Evolutionary conservation across 1,284 basidiomycete genomes (phyloP), one percentile per base, ranked within the genome.

Genomic region (Ceratobasidium sp.): DNA sequence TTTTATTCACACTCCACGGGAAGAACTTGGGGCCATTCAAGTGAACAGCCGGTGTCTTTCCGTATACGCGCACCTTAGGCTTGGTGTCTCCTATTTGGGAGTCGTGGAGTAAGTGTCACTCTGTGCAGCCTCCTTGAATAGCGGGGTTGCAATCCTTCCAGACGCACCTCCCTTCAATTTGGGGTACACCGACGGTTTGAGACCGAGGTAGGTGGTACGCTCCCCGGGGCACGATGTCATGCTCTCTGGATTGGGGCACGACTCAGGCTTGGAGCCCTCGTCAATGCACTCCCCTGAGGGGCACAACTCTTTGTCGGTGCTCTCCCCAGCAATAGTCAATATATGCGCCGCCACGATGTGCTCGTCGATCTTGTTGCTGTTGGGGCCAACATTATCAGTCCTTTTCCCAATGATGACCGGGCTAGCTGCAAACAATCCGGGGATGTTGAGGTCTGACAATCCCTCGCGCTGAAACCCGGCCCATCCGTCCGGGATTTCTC

Each of bases 261-360:
- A 1, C 26, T 47, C 11, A 23, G n/a, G 5, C 10, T 56, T 28
- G 10, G 6, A 4, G 5, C 53, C 7, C 13, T 49, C 20, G 15
- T 6, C 31, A 13, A n/a, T 60, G 33, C 58, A 5, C 26, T 31
- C 61, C 35, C n/a, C 39, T 20, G 61, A 31, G 61, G 37, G 61
- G 61, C 45, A 64, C 61, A 23, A 47, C 58, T 60, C 33, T 31
- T 17, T n/a, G 33, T 60, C 17, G 58, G 58, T 60, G 61, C 23
- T 2, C 61, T 7, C 47, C 63, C 49, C 42, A 20, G 10, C 11
- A 11, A 33, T 49, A 31, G 64, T 33, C 13, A 39, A 45, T 45
- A 47, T 47, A 45, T 64, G 61, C 23, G 39, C 11, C 5, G 33
- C 61, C 5, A 23, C 61, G 20, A 45, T 11, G 37, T 23, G 61